phyloP scores from a whole-genome alignment of 2,329 filamentous ascomycete species.

The Metarhizium album region DNA sequence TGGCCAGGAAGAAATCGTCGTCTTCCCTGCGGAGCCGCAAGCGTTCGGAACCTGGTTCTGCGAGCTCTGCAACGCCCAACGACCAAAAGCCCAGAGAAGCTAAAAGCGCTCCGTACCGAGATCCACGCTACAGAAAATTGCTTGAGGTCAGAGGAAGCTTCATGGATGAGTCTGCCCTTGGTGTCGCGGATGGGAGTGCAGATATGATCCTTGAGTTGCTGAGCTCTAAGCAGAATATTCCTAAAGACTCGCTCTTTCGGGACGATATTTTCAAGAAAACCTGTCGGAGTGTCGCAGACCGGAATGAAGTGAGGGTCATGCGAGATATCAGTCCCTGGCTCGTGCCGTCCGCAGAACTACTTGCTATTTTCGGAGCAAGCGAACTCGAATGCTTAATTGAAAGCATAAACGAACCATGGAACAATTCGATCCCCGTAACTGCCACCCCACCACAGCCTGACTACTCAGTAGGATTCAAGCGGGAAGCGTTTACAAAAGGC shows the following conservation, averaged over 20 bases:
- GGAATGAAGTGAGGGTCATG: neutral
- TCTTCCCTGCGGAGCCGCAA: neutral
- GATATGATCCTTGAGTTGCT: neutral
- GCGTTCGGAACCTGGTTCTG: neutral
- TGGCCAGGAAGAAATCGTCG: neutral
- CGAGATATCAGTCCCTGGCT: conserved; percentile 1
- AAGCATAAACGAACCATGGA: conserved; percentile 29
- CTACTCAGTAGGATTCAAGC: conserved; percentile 28
- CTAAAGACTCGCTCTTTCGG: neutral
- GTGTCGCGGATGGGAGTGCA: neutral
- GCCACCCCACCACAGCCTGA: conserved; percentile 27
- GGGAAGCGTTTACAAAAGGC: conserved; percentile 25
- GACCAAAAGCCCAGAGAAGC: conserved; percentile 1
- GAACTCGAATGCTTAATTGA: conserved; percentile 13
- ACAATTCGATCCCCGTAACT: conserved; percentile 23
- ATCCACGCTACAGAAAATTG: neutral
- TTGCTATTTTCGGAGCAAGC: neutral
- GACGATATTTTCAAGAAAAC: neutral
- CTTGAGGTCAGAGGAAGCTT: neutral
- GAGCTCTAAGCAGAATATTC: neutral
- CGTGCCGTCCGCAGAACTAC: conserved; percentile 2
- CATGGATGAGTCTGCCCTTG: neutral
- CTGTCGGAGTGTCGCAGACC: neutral
- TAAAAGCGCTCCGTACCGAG: neutral
- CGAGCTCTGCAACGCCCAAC: conserved; percentile 1